Evolutionary conservation across 108 stramenopile genomes (phyloP), one percentile per base, ranked within the genome.

Genomic region (Fragilaria radians): DNA sequence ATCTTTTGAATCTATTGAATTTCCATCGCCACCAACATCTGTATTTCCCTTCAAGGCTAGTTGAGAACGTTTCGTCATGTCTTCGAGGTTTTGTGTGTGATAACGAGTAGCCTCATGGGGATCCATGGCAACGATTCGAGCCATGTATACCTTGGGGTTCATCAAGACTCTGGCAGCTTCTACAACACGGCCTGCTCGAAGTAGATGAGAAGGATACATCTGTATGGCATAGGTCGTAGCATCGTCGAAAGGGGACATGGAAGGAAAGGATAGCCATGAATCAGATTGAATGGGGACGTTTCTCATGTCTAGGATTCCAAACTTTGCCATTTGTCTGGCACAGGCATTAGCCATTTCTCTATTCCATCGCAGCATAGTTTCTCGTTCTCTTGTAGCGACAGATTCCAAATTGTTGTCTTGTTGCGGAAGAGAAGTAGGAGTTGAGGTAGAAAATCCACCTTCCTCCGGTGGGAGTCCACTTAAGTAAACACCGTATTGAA

Each of bases 181-280:
- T 2, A 61, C 2, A 5, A 33, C 9, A 22, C 48, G 60, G 1
- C 48, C 47, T 18, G 60, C 14, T 24, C 60, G 25, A 46, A 61
- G 48, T 25, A 61, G 50, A 22, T 61, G 49, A 29, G 60, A 18
- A 4, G 60, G 60, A 23, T 49, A 61, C 46, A 50, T 50, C 3
- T 7, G 45, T 2, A 61, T 19, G 5, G 60, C 47, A 26, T 61
- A 51, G 3, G 27, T 30, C n/a, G 60, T 34, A 19, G 11, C 60
- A 61, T 61, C 60, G 29, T 50, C 23, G 60, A 61, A 29, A 1
- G 49, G 60, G 3, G n/a, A n/a, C n/a, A n/a, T n/a, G n/a, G n/a
- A n/a, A n/a, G n/a, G n/a, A n/a, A n/a, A n/a, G n/a, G n/a, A n/a
- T n/a, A n/a, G n/a, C n/a, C n/a, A n/a, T n/a, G n/a, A n/a, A n/a